Percentiles rank a stretch among this genome's conserved stretches.
These are phyloP conservation scores for Quercus wislizeni DNA, from an alignment of 306 rosid species.

Conservation along the genomic window DNA sequence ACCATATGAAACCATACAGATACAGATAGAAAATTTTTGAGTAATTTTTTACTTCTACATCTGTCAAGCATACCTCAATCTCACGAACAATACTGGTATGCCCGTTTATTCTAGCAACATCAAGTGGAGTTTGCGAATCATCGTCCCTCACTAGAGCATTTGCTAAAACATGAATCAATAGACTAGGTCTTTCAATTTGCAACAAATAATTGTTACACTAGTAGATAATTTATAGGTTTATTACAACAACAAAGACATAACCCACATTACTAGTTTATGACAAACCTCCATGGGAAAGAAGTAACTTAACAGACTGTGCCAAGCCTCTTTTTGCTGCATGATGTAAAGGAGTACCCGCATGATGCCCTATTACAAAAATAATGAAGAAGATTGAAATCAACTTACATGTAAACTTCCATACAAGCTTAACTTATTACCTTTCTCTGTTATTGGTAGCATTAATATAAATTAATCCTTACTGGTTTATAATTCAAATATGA, in stretches of 20 bases:
- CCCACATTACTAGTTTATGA: neutral
- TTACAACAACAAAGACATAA: neutral
- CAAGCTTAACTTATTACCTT: neutral
- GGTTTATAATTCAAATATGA: neutral
- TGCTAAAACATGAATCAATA: slow-evolving; percentile 8
- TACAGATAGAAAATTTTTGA: neutral
- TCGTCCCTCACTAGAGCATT: slow-evolving; percentile 19
- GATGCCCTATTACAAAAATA: slow-evolving; percentile 5
- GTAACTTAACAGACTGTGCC: slow-evolving; percentile 1
- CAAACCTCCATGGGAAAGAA: slow-evolving; percentile 26
- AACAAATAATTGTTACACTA: neutral
- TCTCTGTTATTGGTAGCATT: neutral
- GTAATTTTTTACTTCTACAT: neutral
- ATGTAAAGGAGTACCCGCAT: slow-evolving; percentile 29
- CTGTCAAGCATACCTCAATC: slow-evolving; percentile 17
- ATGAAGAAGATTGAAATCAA: neutral
- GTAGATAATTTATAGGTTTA: neutral
- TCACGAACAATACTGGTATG: slow-evolving; percentile 14
- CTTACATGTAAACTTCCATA: neutral
- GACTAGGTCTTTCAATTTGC: neutral
- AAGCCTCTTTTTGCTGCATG: slow-evolving; percentile 23
- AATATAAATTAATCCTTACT: neutral
- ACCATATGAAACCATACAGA: neutral
- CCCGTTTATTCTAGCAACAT: slow-evolving; percentile 18
- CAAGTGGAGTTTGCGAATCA: slow-evolving; percentile 27